Conservation (phyloP, 116 monocot genomes). For the Papilionanthe hybrid region DNA sequence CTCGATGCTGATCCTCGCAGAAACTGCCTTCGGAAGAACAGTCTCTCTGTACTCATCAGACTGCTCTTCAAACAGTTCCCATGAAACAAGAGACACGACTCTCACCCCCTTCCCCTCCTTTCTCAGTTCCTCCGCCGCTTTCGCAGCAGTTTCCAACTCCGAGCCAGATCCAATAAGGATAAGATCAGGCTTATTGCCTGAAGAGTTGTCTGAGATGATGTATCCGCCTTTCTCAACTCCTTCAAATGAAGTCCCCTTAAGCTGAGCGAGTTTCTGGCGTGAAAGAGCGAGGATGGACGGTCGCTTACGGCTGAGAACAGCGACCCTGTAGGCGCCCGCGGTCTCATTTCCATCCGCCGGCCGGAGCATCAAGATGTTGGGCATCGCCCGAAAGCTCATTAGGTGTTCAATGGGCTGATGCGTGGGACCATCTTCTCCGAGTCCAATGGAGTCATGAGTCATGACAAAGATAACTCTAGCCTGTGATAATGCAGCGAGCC, state of each 20-base stretch:
- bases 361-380: slow-evolving; percentile 18
- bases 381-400: slow-evolving; percentile 49
- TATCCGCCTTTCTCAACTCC: slow-evolving; percentile 56
- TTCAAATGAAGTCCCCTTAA: slow-evolving; percentile 14
- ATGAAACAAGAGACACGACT: slow-evolving; percentile 78
- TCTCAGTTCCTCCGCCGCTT: slow-evolving; percentile 84
- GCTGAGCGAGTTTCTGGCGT: slow-evolving; percentile 23
- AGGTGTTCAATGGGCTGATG: slow-evolving; percentile 97
- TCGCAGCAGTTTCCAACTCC: slow-evolving; percentile 86
- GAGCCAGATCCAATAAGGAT: slow-evolving; percentile 84
- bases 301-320: slow-evolving; percentile 39
- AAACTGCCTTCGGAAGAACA: slow-evolving; percentile 58
- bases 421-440: slow-evolving; percentile 24
- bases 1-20: slow-evolving; percentile 84
- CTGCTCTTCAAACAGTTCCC: slow-evolving; percentile 98
- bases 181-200: slow-evolving; percentile 71
- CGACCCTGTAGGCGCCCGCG: slow-evolving; percentile 37
- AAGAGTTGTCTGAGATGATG: slow-evolving; percentile 79
- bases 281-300: slow-evolving; percentile 24
- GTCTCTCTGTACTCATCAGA: slow-evolving; percentile 80
- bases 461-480: slow-evolving; percentile 92
- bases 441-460: slow-evolving; percentile 56
- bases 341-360: slow-evolving; percentile 22
- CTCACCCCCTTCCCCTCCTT: slow-evolving; percentile 84
- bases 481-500: slow-evolving; percentile 73